A percentile compares a stretch with the other conserved stretches of the same genome.
These are phyloP conservation scores for Telopea speciosissima DNA, from an alignment of 177 flowering plant genomes.

Conservation along the genomic window DNA sequence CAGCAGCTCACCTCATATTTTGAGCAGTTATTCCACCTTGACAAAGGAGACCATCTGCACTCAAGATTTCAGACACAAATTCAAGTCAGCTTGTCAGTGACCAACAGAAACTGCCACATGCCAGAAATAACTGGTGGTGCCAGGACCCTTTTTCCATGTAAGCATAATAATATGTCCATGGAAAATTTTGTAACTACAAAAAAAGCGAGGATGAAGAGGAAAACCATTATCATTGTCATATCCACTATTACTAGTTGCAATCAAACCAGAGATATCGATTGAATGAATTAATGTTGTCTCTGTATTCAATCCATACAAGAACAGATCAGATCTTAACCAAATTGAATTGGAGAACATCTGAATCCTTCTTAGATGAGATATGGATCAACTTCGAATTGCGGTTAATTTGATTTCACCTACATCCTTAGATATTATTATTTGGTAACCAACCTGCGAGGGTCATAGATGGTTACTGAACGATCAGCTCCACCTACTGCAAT, in stretches of 20 bases:
- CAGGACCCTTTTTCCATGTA: no score
- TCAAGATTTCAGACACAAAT: slow-evolving; percentile 9
- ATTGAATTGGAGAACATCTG: neutral
- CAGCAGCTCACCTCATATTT: slow-evolving; percentile 67
- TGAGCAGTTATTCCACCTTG: slow-evolving; percentile 81
- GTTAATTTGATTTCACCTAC: neutral
- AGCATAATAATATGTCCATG: no score
- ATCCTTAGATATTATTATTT: neutral
- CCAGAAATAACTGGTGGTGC: no score
- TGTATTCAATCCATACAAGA: no score
- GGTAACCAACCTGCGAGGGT: slow-evolving; percentile 69
- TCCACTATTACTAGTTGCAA: no score
- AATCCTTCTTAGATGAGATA: neutral
- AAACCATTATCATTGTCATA: neutral
- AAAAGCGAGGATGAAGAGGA: neutral
- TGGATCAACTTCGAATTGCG: neutral
- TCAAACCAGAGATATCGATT: no score
- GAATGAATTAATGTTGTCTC: no score
- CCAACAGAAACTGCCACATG: neutral
- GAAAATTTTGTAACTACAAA: neutral
- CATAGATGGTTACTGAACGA: slow-evolving; percentile 72
- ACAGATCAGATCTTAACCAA: neutral
- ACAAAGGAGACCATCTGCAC: slow-evolving; percentile 73
- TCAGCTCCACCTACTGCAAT: slow-evolving; percentile 85
- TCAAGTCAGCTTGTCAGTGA: neutral